These are phyloP conservation scores for Lupinus albus DNA, from an alignment of 306 rosid genomes.

Conservation along the genomic window DNA sequence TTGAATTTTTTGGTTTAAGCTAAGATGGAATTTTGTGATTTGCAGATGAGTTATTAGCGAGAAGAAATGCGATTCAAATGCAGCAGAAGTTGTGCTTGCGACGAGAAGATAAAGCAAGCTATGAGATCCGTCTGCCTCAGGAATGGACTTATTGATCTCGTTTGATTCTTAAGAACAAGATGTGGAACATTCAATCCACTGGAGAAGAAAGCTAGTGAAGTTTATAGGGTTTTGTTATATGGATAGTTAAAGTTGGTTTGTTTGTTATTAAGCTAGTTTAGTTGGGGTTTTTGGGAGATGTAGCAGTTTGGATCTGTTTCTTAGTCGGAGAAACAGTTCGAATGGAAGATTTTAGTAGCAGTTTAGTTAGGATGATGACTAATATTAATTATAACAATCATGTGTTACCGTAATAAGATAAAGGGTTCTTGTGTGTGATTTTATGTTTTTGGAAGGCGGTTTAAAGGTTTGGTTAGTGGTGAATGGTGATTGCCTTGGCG, in stretches of 20 bases:
- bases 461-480: slow-evolving; percentile 24
- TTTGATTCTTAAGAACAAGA: background rate
- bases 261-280: slow-evolving; percentile 37
- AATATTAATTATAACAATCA: slow-evolving; percentile 19
- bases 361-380: slow-evolving; percentile 30
- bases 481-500: background rate
- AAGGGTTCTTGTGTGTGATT: slow-evolving; percentile 28
- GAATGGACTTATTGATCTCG: slow-evolving; percentile 74
- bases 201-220: slow-evolving; percentile 36
- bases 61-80: slow-evolving; percentile 58
- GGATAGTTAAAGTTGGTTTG: slow-evolving; percentile 26
- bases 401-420: slow-evolving; percentile 49
- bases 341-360: slow-evolving; percentile 10
- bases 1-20: background rate
- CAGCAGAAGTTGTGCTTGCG: slow-evolving; percentile 52
- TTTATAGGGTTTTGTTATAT: slow-evolving; percentile 44
- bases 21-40: background rate
- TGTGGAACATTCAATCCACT: background rate
- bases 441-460: slow-evolving; percentile 16
- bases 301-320: slow-evolving; percentile 27
- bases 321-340: slow-evolving; percentile 36
- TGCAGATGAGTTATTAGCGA: slow-evolving; percentile 54
- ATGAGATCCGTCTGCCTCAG: slow-evolving; percentile 69
- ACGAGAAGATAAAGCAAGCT: slow-evolving; percentile 53
- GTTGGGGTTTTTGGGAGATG: slow-evolving; percentile 54